These are phyloP conservation scores for Fragilariopsis cylindrus DNA, from an alignment of 108 stramenopile genomes.

Conservation along the genomic window DNA sequence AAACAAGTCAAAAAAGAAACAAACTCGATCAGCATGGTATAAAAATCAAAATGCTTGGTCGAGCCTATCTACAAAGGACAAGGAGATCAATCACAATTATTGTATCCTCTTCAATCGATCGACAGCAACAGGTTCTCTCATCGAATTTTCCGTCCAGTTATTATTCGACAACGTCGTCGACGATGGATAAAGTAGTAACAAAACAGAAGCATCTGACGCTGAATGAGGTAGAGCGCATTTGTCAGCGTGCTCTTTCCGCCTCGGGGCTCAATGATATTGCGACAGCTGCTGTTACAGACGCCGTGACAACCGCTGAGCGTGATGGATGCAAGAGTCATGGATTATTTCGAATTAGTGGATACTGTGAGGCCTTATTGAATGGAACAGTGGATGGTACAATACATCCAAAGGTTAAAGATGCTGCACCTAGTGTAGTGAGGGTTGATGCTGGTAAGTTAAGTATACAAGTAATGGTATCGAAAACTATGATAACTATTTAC, in stretches of 20 bases:
- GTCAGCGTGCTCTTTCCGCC: conserved; percentile 1
- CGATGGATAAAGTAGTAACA: too few species aligned
- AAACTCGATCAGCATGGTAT: too few species aligned
- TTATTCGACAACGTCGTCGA: too few species aligned
- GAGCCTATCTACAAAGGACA: too few species aligned
- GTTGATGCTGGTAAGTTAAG: neutral
- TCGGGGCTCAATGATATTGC: conserved; percentile 3
- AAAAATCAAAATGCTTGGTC: too few species aligned
- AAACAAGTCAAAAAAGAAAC: too few species aligned
- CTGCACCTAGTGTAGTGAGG: conserved; percentile 1
- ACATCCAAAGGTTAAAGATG: conserved; percentile 10
- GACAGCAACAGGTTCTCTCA: too few species aligned
- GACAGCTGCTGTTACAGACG: conserved; percentile 13
- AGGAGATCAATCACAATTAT: too few species aligned
- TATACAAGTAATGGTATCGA: too few species aligned
- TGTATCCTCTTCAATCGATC: too few species aligned
- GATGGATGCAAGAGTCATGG: conserved; percentile 10
- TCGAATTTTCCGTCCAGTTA: too few species aligned
- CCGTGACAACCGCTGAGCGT: conserved; percentile 1
- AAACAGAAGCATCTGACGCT: neutral
- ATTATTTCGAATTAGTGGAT: conserved; percentile 6
- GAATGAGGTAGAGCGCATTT: conserved; percentile 1
- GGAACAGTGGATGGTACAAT: conserved; percentile 1
- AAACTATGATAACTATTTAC: too few species aligned
- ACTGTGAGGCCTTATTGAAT: neutral